These are phyloP conservation scores for Bauhinia variegata DNA, from an alignment of 306 rosid species.

Conservation along the genomic window DNA sequence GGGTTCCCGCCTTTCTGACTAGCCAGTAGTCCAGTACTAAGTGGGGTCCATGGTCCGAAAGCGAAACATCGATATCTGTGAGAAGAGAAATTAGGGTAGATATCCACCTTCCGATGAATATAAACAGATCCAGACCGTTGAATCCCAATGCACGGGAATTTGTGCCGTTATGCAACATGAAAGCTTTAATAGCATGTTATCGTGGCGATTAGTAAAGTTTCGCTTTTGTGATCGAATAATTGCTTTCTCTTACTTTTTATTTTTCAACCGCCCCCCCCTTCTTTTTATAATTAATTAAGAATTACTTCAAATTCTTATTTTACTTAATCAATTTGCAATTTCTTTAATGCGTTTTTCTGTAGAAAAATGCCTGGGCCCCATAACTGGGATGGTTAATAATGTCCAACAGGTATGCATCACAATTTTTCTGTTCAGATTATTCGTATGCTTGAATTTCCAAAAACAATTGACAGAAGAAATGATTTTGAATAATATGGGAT, in stretches of 20 bases:
- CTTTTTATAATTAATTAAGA: no score
- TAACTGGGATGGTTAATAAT: no score
- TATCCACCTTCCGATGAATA: conserved; percentile 29
- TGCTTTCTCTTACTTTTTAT: not conserved
- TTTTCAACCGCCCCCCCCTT: no score
- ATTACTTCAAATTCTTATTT: not conserved
- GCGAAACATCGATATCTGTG: conserved; percentile 70
- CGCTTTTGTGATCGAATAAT: not conserved
- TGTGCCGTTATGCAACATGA: conserved; percentile 32
- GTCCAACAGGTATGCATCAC: no score
- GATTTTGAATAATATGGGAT: no score
- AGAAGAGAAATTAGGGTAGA: conserved; percentile 1
- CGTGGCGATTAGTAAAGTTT: conserved; percentile 29
- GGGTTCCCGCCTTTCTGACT: conserved; percentile 88
- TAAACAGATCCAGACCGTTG: conserved; percentile 27
- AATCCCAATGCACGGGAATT: conserved; percentile 41
- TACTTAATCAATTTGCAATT: no score
- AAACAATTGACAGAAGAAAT: no score
- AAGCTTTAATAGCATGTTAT: not conserved
- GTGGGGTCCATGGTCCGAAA: conserved; percentile 72
- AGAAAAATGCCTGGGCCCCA: no score
- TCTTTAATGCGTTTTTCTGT: no score
- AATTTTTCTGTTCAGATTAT: no score
- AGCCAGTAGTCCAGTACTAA: conserved; percentile 42
- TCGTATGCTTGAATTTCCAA: no score